Percentiles rank a stretch among this genome's conserved stretches.
Evolutionary conservation across 1,284 basidiomycete species (phyloP).

Genomic region (Rhizoctonia solani): DNA sequence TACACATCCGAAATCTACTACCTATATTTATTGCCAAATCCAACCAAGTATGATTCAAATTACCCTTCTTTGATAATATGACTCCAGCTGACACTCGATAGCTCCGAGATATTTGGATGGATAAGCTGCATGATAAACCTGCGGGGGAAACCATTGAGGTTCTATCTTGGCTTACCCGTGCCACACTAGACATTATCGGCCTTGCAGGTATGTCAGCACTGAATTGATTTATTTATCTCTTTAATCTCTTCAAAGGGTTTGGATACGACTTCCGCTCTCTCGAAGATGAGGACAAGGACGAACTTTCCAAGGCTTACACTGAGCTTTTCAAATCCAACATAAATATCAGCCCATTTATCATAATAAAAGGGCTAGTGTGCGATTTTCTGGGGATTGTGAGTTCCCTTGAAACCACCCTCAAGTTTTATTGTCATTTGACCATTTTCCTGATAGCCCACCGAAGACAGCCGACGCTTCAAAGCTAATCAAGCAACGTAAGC

Average conservation of each 20-base stretch:
- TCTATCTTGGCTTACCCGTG: constrained; percentile 57
- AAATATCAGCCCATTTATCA: constrained; percentile 2
- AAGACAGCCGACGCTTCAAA: background rate
- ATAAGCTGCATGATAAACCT: background rate
- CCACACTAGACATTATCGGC: constrained; percentile 71
- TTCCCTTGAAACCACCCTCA: constrained; percentile 5
- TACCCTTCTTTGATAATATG: background rate
- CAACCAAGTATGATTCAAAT: constrained; percentile 5
- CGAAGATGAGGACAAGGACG: constrained; percentile 44
- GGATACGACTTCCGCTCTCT: constrained; percentile 63
- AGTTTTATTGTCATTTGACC: constrained; percentile 40
- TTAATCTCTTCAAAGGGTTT: constrained; percentile 48
- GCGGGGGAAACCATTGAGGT: constrained; percentile 51
- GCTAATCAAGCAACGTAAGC: constrained; percentile 12
- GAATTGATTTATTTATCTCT: background rate
- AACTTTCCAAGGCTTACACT: constrained; percentile 50
- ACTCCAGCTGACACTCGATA: background rate
- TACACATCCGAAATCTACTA: constrained; percentile 33
- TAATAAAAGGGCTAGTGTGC: constrained; percentile 22
- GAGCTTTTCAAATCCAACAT: constrained; percentile 41
- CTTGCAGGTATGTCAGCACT: constrained; percentile 53
- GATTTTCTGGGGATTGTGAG: constrained; percentile 17
- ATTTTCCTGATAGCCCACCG: constrained; percentile 4
- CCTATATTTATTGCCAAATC: constrained; percentile 37
- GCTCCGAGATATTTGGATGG: constrained; percentile 36